phyloP scores from a whole-genome alignment of 179 eudicot species.

The Amaranthus tricolor region DNA sequence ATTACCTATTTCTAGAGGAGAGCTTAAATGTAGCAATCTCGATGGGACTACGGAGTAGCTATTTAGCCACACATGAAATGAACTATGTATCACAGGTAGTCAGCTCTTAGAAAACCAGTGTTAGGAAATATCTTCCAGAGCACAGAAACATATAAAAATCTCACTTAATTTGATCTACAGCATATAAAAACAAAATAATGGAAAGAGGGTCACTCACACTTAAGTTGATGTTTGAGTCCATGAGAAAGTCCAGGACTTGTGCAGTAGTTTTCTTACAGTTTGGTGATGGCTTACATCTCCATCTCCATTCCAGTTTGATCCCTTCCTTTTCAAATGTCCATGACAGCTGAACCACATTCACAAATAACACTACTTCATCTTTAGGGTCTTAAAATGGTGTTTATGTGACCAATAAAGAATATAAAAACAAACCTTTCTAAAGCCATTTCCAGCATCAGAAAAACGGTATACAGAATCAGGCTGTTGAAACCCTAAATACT shows the following conservation, averaged over 20 bases:
- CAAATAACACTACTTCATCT: not conserved
- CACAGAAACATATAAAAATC: no score
- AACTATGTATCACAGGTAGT: no score
- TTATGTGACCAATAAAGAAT: not conserved
- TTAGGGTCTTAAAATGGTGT: not conserved
- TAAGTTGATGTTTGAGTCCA: conserved; percentile 75
- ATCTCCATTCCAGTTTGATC: conserved; percentile 82
- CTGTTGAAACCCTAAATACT: conserved; percentile 79
- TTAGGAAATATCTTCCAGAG: no score
- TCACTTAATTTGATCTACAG: no score
- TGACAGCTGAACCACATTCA: conserved; percentile 52
- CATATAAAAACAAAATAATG: no score
- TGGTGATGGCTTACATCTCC: conserved; percentile 83
- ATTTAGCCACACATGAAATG: no score
- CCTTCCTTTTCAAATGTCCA: conserved; percentile 98
- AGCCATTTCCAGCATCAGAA: conserved; percentile 65
- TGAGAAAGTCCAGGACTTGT: conserved; percentile 74
- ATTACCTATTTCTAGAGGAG: no score
- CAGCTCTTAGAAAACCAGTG: no score
- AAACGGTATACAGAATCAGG: conserved; percentile 73
- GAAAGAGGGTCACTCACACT: conserved; percentile 51
- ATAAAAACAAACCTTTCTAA: conserved; percentile 51
- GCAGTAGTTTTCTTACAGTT: conserved; percentile 56
- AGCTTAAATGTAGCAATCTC: no score
- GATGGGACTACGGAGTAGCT: no score